Evolutionary conservation across 192 early-diverging fungal genomes (phyloP).

Genomic region (Pilaira anomala): DNA sequence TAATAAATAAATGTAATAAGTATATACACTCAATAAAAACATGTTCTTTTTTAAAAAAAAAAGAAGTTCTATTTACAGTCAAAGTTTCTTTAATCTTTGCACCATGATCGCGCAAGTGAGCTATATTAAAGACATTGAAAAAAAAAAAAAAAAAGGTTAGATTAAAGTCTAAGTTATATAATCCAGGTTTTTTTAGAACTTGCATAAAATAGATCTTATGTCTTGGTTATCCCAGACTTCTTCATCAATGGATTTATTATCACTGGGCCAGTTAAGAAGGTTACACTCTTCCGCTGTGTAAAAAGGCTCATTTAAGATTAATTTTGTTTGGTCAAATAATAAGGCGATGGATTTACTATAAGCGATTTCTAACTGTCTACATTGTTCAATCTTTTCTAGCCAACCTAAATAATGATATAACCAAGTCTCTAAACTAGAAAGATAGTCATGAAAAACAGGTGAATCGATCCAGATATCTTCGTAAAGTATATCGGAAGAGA

Average conservation of each 20-base stretch:
- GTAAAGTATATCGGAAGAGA: slow-evolving; percentile 9
- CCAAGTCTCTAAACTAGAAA: slow-evolving; percentile 12
- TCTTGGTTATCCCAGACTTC: slow-evolving; percentile 13
- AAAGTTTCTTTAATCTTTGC: slow-evolving; percentile 11
- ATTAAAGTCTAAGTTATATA: no score
- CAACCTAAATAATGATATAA: slow-evolving; percentile 11
- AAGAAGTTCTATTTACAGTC: no score
- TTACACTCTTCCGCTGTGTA: slow-evolving; percentile 10
- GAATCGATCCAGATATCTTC: slow-evolving; percentile 24
- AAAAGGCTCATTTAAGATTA: slow-evolving; percentile 7
- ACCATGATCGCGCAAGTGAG: slow-evolving; percentile 9
- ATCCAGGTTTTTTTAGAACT: background rate
- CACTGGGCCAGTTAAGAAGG: slow-evolving; percentile 6
- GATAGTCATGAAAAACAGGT: slow-evolving; percentile 12
- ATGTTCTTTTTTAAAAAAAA: no score
- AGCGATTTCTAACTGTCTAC: slow-evolving; percentile 19
- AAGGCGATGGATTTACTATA: slow-evolving; percentile 11
- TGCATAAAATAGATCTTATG: slow-evolving; percentile 11
- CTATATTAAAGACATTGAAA: background rate
- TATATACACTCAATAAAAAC: no score
- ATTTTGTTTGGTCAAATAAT: slow-evolving; percentile 1
- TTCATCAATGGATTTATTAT: background rate
- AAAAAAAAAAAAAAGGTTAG: no score
- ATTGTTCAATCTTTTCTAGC: slow-evolving; percentile 22
- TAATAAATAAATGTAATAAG: no score